Conservation (phyloP, 2,329 filamentous ascomycete species). For the Rutstroemia sp. region DNA sequence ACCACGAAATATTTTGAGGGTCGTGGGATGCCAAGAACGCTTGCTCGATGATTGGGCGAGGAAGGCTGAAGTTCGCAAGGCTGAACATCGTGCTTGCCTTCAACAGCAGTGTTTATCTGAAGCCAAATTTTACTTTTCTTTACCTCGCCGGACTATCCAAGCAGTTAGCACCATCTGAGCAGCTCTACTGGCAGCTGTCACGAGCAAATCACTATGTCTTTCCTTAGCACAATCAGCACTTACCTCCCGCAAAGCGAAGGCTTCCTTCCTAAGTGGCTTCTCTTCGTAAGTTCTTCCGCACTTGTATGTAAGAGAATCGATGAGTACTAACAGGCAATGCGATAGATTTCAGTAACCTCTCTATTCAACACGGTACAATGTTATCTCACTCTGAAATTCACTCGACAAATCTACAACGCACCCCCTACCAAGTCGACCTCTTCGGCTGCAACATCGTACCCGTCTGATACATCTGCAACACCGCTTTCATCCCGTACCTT, state of each 20-base stretch:
- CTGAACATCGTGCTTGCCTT: neutral
- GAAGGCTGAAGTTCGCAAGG: neutral
- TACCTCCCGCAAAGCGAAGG: constrained; percentile 34
- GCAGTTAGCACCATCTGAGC: no score
- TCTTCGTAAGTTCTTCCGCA: constrained; percentile 42
- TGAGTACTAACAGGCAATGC: no score
- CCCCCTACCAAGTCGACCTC: constrained; percentile 44
- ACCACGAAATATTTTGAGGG: neutral
- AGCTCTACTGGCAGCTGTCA: no score
- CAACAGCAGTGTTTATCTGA: neutral
- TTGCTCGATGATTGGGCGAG: neutral
- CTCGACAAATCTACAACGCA: constrained; percentile 72
- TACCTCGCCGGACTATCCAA: no score
- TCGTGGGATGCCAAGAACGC: neutral
- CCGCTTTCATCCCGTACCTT: constrained; percentile 74
- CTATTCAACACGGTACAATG: constrained; percentile 80
- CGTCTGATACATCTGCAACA: constrained; percentile 60
- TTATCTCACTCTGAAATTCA: constrained; percentile 73
- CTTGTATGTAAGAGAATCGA: neutral
- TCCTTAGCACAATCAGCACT: constrained; percentile 16
- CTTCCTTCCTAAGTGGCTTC: constrained; percentile 56
- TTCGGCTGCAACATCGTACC: constrained; percentile 61
- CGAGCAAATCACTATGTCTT: neutral
- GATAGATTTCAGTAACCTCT: constrained; percentile 72
- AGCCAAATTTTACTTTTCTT: no score